These are phyloP conservation scores for Podospora australis DNA, from an alignment of 495 filamentous ascomycete species.

Conservation along the genomic window DNA sequence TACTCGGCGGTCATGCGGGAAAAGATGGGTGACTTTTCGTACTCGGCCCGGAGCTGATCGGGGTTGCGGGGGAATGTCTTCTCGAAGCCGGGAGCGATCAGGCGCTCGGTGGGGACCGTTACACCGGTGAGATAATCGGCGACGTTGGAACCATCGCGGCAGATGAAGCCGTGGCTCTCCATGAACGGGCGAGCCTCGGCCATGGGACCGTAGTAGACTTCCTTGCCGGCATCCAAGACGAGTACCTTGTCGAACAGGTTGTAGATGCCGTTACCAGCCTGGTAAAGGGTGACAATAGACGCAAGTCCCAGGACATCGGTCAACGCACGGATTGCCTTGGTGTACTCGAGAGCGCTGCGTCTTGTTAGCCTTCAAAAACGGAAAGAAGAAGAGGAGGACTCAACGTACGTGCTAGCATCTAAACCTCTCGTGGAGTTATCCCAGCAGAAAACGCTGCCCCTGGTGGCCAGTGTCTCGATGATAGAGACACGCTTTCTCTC, in stretches of 20 bases:
- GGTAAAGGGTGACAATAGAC: slow-evolving; percentile 62
- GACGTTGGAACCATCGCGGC: slow-evolving; percentile 46
- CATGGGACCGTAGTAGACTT: slow-evolving; percentile 56
- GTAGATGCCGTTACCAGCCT: slow-evolving; percentile 63
- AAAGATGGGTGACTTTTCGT: slow-evolving; percentile 35
- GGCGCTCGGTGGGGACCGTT: slow-evolving; percentile 22
- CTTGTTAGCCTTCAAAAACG: slow-evolving; percentile 21
- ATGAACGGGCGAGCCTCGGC: slow-evolving; percentile 51
- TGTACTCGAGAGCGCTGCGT: slow-evolving; percentile 37
- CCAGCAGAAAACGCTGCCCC: slow-evolving; percentile 37
- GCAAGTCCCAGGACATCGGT: slow-evolving; percentile 51
- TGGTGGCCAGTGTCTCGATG: slow-evolving; percentile 33
- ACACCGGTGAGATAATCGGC: slow-evolving; percentile 55
- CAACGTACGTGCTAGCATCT: slow-evolving; percentile 29
- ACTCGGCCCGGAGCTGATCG: slow-evolving; percentile 32
- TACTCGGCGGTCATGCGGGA: slow-evolving; percentile 40
- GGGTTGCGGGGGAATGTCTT: slow-evolving; percentile 42
- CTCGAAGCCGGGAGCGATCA: slow-evolving; percentile 24
- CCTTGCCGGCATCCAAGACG: slow-evolving; percentile 57
- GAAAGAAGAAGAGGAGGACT: not conserved
- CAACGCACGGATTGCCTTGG: slow-evolving; percentile 40
- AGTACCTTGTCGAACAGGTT: slow-evolving; percentile 56
- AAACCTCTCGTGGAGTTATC: slow-evolving; percentile 50
- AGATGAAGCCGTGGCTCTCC: slow-evolving; percentile 42
- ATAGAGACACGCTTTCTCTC: slow-evolving; percentile 50